These are phyloP conservation scores for Climacium dendroides DNA, from an alignment of 225 moss, liverwort and hornwort species.

Conservation along the genomic window DNA sequence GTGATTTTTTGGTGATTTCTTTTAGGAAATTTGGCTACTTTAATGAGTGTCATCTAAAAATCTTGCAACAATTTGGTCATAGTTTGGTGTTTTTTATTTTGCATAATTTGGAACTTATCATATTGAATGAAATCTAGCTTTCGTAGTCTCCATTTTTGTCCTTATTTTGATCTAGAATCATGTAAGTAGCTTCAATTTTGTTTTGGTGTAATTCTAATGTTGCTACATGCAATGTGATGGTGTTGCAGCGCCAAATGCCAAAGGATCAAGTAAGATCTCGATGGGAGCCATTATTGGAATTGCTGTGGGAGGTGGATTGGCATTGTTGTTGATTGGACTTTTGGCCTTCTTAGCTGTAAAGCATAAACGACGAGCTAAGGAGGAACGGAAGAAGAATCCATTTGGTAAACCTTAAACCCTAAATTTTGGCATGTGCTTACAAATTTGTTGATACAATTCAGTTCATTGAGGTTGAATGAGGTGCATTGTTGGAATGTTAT, in stretches of 20 bases:
- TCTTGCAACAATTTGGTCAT: neutral
- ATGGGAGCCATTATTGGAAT: constrained; percentile 44
- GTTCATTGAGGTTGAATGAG: neutral
- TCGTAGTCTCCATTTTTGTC: neutral
- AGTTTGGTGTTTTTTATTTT: neutral
- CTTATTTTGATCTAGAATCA: too few relatives aligned
- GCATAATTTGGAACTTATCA: neutral
- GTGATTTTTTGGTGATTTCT: neutral
- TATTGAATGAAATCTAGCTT: neutral
- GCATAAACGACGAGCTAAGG: constrained; percentile 63
- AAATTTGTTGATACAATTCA: neutral
- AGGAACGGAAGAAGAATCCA: constrained; percentile 44
- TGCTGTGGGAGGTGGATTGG: constrained; percentile 22
- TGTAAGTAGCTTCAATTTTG: neutral
- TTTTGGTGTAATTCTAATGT: neutral
- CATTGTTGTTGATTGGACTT: neutral
- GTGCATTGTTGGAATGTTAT: neutral
- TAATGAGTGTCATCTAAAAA: neutral
- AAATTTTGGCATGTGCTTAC: neutral
- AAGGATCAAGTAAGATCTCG: neutral
- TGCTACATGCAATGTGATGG: neutral
- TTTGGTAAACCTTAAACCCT: constrained; percentile 31
- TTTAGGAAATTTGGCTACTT: neutral
- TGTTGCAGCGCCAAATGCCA: neutral
- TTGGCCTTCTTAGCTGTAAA: constrained; percentile 24